Evolutionary conservation across 1,284 basidiomycete genomes (phyloP).

Genomic region (Golubevia sp.): DNA sequence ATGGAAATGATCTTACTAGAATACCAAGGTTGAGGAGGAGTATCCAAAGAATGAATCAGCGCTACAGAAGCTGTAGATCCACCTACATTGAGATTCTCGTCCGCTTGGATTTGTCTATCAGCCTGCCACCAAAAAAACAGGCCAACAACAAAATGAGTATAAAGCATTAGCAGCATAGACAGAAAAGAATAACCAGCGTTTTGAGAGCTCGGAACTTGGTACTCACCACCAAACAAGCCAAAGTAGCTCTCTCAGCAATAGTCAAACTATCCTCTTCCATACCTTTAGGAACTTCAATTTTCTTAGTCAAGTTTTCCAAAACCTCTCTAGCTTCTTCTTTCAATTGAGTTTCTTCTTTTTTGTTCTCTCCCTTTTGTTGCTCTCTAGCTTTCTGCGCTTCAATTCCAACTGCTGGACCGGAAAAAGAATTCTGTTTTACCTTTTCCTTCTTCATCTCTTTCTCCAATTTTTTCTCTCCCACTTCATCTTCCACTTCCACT

Average conservation of each 20-base stretch:
- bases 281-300: slow-evolving; percentile 29
- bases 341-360: neutral
- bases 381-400: neutral
- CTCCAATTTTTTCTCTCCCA: neutral
- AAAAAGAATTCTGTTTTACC: no score
- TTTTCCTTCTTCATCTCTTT: no score
- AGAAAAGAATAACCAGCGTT: neutral
- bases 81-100: slow-evolving; percentile 44
- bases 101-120: slow-evolving; percentile 46
- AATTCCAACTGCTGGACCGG: neutral
- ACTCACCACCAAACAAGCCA: slow-evolving; percentile 44
- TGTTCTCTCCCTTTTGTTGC: neutral
- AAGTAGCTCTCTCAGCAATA: slow-evolving; percentile 50
- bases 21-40: slow-evolving; percentile 67
- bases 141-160: neutral
- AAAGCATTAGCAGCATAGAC: neutral
- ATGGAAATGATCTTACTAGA: slow-evolving; percentile 51
- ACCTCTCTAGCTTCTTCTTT: neutral
- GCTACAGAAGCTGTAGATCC: slow-evolving; percentile 91
- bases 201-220: no score
- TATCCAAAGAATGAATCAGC: slow-evolving; percentile 80
- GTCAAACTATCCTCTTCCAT: slow-evolving; percentile 35
- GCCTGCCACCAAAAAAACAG: slow-evolving; percentile 1
- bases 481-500: no score
- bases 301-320: slow-evolving; percentile 9